Conservation (phyloP, 768 basidiomycete genomes). For the Phaeotremella skinneri region DNA sequence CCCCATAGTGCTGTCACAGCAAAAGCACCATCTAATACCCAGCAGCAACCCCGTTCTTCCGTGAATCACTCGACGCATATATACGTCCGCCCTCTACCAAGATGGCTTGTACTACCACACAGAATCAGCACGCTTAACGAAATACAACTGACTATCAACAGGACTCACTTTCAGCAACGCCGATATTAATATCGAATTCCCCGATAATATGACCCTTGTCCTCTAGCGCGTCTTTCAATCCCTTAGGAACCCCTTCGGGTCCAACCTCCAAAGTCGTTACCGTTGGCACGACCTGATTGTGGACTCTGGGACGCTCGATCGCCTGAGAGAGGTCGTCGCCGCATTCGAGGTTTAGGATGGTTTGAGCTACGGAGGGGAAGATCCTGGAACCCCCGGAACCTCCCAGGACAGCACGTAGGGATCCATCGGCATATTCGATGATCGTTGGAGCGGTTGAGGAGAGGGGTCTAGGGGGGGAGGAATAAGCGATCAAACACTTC, state of each 20-base stretch:
- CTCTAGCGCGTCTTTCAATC: slow-evolving; percentile 61
- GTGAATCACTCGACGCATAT: slow-evolving; percentile 81
- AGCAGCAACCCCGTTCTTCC: slow-evolving; percentile 88
- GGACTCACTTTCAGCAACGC: slow-evolving; percentile 44
- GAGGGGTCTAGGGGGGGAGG: slow-evolving; percentile 59
- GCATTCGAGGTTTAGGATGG: slow-evolving; percentile 68
- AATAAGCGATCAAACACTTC: neutral
- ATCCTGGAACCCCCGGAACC: slow-evolving; percentile 87
- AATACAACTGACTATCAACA: neutral
- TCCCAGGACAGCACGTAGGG: slow-evolving; percentile 71
- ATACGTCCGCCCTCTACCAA: slow-evolving; percentile 62
- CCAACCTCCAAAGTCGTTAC: slow-evolving; percentile 49
- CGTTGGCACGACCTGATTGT: slow-evolving; percentile 78
- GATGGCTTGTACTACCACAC: slow-evolving; percentile 59
- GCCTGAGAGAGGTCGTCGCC: slow-evolving; percentile 75
- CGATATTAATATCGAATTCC: slow-evolving; percentile 66
- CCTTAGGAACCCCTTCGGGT: slow-evolving; percentile 56
- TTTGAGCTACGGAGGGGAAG: slow-evolving; percentile 74
- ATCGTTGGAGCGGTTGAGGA: slow-evolving; percentile 82
- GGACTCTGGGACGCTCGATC: slow-evolving; percentile 78
- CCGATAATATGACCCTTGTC: slow-evolving; percentile 69
- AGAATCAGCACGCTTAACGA: neutral
- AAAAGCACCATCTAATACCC: slow-evolving; percentile 60
- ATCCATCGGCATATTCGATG: slow-evolving; percentile 70
- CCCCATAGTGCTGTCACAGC: no score